Evolutionary conservation across 2,329 filamentous ascomycete species (phyloP).

Genomic region (Phoma sp.): DNA sequence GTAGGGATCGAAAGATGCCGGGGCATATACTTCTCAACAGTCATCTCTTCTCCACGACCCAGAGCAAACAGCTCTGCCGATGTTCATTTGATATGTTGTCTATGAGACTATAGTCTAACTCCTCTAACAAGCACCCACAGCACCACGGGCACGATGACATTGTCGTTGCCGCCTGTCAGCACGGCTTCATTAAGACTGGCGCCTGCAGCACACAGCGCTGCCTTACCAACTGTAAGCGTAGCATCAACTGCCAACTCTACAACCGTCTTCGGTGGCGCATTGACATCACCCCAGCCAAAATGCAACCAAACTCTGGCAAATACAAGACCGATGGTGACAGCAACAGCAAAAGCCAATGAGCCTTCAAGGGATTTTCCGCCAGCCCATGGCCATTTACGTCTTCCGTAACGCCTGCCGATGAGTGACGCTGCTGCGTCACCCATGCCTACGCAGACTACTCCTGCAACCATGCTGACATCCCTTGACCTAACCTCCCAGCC

Average conservation of each 20-base stretch:
- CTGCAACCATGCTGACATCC: constrained; percentile 89
- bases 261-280: constrained; percentile 51
- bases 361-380: constrained; percentile 96
- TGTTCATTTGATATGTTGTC: neutral
- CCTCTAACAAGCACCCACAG: constrained; percentile 92
- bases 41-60: neutral
- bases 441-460: constrained; percentile 92
- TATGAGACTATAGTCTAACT: constrained; percentile 54
- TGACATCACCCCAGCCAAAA: constrained; percentile 69
- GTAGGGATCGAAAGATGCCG: too few species aligned
- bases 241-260: constrained; percentile 34
- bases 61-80: neutral
- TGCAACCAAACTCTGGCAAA: constrained; percentile 76
- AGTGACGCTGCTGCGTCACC: constrained; percentile 93
- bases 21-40: too few species aligned
- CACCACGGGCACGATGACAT: constrained; percentile 93
- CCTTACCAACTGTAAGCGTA: constrained; percentile 60
- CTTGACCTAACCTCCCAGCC: constrained; percentile 77
- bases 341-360: constrained; percentile 77
- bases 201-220: constrained; percentile 72
- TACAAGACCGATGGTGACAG: constrained; percentile 78
- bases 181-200: constrained; percentile 95
- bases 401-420: constrained; percentile 85
- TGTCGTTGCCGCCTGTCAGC: constrained; percentile 95
- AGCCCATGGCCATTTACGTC: constrained; percentile 93